Percentiles rank a stretch among this genome's conserved stretches.
phyloP scores from a whole-genome alignment of 2,329 filamentous ascomycete genomes.

The Bipolaris oryzae region DNA sequence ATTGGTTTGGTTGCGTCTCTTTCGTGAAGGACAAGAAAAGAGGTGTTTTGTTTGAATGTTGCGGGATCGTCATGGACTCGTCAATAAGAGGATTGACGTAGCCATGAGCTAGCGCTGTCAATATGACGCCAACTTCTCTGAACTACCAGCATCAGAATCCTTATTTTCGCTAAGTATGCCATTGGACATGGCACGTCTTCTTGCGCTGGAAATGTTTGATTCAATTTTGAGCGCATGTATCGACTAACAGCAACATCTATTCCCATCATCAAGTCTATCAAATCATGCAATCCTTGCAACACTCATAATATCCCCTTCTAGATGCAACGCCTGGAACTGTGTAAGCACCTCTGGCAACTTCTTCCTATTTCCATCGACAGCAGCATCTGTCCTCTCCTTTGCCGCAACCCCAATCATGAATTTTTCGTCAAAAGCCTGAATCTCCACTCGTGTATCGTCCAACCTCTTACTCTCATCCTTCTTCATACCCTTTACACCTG shows the following conservation, averaged over 20 bases:
- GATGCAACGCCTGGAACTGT: slow-evolving; percentile 52
- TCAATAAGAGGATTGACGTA: neutral
- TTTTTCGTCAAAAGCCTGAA: slow-evolving; percentile 63
- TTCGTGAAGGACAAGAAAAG: neutral
- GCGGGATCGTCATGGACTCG: neutral
- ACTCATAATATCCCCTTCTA: slow-evolving; percentile 52
- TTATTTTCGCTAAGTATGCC: too few species aligned
- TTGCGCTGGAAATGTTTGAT: neutral
- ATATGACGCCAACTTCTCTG: too few species aligned
- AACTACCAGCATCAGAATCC: too few species aligned
- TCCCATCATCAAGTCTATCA: neutral
- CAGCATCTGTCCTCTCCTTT: slow-evolving; percentile 27
- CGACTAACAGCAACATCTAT: neutral
- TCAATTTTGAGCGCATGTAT: neutral
- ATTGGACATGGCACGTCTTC: neutral
- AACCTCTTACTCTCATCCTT: slow-evolving; percentile 37
- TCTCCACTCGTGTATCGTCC: slow-evolving; percentile 61
- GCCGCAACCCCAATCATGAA: slow-evolving; percentile 65
- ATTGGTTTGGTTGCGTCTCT: too few species aligned
- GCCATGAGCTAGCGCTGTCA: neutral
- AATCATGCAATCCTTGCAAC: slow-evolving; percentile 24
- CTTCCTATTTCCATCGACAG: slow-evolving; percentile 26
- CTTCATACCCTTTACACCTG: slow-evolving; percentile 4
- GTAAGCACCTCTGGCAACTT: slow-evolving; percentile 48
- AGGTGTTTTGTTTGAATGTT: neutral